Base-by-base conservation (phyloP, 805 yeast species). In the Saccharomycopsis schoenii region DNA sequence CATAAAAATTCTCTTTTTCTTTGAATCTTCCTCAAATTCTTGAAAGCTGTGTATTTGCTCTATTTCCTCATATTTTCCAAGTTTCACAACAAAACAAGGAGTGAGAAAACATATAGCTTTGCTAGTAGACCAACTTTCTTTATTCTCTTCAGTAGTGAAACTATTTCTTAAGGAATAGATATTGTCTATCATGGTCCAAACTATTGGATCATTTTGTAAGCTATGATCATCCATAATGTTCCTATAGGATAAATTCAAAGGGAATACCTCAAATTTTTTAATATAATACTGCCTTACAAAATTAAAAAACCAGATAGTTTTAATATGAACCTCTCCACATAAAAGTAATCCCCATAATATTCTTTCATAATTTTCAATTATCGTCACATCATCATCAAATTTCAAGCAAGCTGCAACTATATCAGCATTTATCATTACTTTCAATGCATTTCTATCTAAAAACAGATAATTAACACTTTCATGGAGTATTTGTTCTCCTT, bases 311-410 rank as follows among this genome's bases (percentile, higher is more conserved):
- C 78, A 75, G 19, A 81, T 64, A 1, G 74, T 67, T 54, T 72
- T 74, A 10, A 79, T 29, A 61, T 77, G 79, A 34, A 75, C 67
- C 0, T 78, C 80, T 15, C 84, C 84, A 61, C 72, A 73, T 54
- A 80, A 64, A 8, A 78, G 47, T 9, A 80, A 62, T 0, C 79
- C 79, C 72, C 78, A 75, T 1, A 79, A 58, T 1, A 81, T 70
- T 37, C 74, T 71, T 52, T 77, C 74, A 57, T 75, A 73, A 4
- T 78, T 65, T 1, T 59, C 51, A 2, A 72, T 58, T 2, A 72
- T 66, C 0, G 68, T 60, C 0, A 79, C 74, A 66, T 80, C 81
- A 61, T 78, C 82, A 0, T 64, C 60, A 1, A 70, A 64, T 61
- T 68, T 72, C 52, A 66, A 59, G 4, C 73, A 64, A 3, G 71